phyloP scores from a whole-genome alignment of 371 early-diverging fungal species.

The Saksenaea vasiformis region DNA sequence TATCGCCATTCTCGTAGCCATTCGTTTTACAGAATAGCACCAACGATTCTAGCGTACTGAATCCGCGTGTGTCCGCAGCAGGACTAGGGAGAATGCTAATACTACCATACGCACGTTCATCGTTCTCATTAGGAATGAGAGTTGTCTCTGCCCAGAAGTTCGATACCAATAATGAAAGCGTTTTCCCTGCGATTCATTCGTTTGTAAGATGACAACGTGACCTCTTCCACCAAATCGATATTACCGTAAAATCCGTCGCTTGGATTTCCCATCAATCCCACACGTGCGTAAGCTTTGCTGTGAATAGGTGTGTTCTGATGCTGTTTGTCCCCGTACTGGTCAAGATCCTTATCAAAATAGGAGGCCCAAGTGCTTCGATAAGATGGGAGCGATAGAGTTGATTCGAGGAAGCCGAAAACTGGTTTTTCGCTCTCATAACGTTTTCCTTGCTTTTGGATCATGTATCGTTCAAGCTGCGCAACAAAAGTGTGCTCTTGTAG shows the following conservation, averaged over 20 bases:
- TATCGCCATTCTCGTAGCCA: slow-evolving; percentile 62
- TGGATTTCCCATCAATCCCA: slow-evolving; percentile 76
- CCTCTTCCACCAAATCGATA: neutral
- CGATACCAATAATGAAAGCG: slow-evolving; percentile 63
- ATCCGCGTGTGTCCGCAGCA: slow-evolving; percentile 47
- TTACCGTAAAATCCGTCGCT: slow-evolving; percentile 70
- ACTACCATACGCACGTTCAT: slow-evolving; percentile 29
- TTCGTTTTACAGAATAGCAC: slow-evolving; percentile 43
- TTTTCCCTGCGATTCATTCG: slow-evolving; percentile 34
- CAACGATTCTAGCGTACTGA: slow-evolving; percentile 40
- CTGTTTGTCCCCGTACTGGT: neutral
- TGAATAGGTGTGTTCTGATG: slow-evolving; percentile 33
- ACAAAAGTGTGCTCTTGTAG: neutral
- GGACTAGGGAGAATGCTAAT: slow-evolving; percentile 49
- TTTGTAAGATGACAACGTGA: neutral
- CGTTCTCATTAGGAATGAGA: slow-evolving; percentile 49
- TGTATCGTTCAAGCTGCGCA: neutral
- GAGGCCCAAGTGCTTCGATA: slow-evolving; percentile 20
- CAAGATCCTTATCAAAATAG: slow-evolving; percentile 12
- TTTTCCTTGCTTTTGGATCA: neutral
- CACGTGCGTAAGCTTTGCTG: slow-evolving; percentile 58
- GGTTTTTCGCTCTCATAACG: neutral
- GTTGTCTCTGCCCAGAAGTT: slow-evolving; percentile 69
- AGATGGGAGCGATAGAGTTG: neutral
- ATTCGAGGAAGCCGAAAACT: neutral